Conservation (phyloP, 1,284 basidiomycete genomes). For the Sanghuangporus baumii region DNA sequence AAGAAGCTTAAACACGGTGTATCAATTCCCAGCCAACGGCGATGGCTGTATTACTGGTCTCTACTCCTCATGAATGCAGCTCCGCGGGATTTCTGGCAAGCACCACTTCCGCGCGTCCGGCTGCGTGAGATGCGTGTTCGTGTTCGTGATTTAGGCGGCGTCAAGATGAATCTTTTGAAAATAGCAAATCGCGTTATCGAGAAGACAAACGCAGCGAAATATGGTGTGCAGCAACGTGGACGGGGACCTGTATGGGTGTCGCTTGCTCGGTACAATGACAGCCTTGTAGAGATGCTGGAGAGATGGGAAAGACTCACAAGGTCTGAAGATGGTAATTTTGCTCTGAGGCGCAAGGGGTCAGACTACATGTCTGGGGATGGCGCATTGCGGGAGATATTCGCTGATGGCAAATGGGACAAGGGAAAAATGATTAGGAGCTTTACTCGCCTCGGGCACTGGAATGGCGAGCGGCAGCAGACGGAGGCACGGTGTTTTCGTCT, state of each 20-base stretch:
- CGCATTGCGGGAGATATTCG: slow-evolving; percentile 40
- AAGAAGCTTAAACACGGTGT: slow-evolving; percentile 58
- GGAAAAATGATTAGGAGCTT: slow-evolving; percentile 75
- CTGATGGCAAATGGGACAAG: slow-evolving; percentile 57
- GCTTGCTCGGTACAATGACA: slow-evolving; percentile 72
- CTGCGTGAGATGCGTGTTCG: slow-evolving; percentile 51
- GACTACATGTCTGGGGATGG: slow-evolving; percentile 32
- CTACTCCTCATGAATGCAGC: slow-evolving; percentile 51
- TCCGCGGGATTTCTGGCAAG: slow-evolving; percentile 43
- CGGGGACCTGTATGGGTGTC: slow-evolving; percentile 62
- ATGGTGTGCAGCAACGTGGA: slow-evolving; percentile 20
- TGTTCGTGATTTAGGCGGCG: slow-evolving; percentile 47
- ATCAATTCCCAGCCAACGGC: slow-evolving; percentile 69
- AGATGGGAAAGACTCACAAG: slow-evolving; percentile 53
- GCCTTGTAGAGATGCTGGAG: slow-evolving; percentile 55
- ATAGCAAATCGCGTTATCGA: slow-evolving; percentile 52
- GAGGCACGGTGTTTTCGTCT: slow-evolving; percentile 18
- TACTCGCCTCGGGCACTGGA: slow-evolving; percentile 48
- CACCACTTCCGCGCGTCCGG: slow-evolving; percentile 34
- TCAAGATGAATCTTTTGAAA: slow-evolving; percentile 47
- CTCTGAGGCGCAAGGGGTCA: slow-evolving; percentile 30
- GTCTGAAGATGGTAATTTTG: slow-evolving; percentile 35
- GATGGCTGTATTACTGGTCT: slow-evolving; percentile 72
- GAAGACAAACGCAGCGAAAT: slow-evolving; percentile 32
- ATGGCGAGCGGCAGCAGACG: slow-evolving; percentile 30